Conservation (phyloP, 495 filamentous ascomycete species). For the Penicillium crystallinum region DNA sequence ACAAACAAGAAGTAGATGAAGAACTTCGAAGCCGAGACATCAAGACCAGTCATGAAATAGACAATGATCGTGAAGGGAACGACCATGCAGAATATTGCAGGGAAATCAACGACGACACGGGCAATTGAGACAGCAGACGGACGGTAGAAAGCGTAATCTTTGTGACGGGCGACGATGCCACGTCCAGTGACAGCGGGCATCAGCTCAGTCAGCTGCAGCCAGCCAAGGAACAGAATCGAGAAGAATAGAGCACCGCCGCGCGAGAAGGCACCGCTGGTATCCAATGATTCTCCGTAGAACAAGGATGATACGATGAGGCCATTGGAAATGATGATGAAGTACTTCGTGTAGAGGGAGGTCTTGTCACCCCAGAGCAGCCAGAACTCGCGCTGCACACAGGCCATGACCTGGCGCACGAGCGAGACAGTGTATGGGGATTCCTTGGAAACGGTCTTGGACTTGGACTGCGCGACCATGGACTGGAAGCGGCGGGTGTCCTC, state of each 20-base stretch:
- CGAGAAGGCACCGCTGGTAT: conserved; percentile 63
- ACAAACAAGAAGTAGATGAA: conserved; percentile 70
- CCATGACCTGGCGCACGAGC: conserved; percentile 60
- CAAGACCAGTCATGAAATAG: conserved; percentile 65
- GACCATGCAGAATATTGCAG: conserved; percentile 58
- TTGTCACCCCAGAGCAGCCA: conserved; percentile 71
- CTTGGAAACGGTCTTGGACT: conserved; percentile 62
- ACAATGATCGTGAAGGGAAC: conserved; percentile 59
- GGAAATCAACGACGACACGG: conserved; percentile 64
- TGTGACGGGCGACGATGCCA: conserved; percentile 58
- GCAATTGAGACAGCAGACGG: conserved; percentile 68
- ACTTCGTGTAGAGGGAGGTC: conserved; percentile 68
- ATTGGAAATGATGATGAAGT: conserved; percentile 71
- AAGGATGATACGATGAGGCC: conserved; percentile 70
- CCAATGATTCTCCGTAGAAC: conserved; percentile 60
- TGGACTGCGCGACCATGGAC: conserved; percentile 57
- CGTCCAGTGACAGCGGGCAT: conserved; percentile 63
- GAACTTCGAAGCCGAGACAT: conserved; percentile 62
- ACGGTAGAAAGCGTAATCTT: conserved; percentile 73
- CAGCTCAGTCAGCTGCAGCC: conserved; percentile 67
- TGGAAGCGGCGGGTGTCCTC: conserved; percentile 67
- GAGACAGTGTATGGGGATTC: conserved; percentile 70
- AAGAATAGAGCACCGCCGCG: conserved; percentile 69
- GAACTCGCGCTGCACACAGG: conserved; percentile 69
- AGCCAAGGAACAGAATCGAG: conserved; percentile 69